These are phyloP conservation scores for Fusarium devonianum DNA, from an alignment of 2,329 filamentous ascomycete genomes.

Conservation along the genomic window DNA sequence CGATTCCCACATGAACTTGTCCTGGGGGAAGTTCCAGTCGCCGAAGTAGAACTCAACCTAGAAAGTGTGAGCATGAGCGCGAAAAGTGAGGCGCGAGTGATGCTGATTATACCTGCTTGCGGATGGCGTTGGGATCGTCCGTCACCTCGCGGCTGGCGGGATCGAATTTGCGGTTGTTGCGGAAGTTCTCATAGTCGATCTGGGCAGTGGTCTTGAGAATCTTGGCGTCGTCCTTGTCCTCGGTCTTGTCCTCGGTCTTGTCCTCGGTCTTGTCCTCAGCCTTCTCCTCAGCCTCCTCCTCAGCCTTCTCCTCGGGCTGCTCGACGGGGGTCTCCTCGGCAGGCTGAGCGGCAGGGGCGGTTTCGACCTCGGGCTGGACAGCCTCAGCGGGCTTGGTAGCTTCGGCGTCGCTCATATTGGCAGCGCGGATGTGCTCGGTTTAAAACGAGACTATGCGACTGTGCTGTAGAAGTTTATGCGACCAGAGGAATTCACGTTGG, in stretches of 20 bases:
- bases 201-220: constrained; percentile 56
- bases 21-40: constrained; percentile 85
- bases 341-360: too few species aligned
- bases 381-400: constrained; percentile 51
- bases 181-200: constrained; percentile 49
- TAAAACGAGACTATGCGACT: constrained; percentile 16
- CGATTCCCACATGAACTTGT: constrained; percentile 84
- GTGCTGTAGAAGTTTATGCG: constrained; percentile 8
- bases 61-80: constrained; percentile 9
- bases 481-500: constrained; percentile 3
- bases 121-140: constrained; percentile 80
- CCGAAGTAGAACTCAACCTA: constrained; percentile 97
- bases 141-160: constrained; percentile 72
- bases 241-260: constrained; percentile 32
- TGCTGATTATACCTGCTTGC: constrained; percentile 70
- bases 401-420: constrained; percentile 51
- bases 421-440: constrained; percentile 14
- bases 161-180: constrained; percentile 74
- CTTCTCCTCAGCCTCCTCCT: constrained; percentile 40
- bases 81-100: not conserved
- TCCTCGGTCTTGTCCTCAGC: constrained; percentile 36
- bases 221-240: constrained; percentile 34
- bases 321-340: too few species aligned
- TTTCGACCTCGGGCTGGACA: too few species aligned
- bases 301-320: constrained; percentile 42